These are phyloP conservation scores for Myxozyma melibiosi DNA, from an alignment of 805 yeast genomes.

Conservation along the genomic window DNA sequence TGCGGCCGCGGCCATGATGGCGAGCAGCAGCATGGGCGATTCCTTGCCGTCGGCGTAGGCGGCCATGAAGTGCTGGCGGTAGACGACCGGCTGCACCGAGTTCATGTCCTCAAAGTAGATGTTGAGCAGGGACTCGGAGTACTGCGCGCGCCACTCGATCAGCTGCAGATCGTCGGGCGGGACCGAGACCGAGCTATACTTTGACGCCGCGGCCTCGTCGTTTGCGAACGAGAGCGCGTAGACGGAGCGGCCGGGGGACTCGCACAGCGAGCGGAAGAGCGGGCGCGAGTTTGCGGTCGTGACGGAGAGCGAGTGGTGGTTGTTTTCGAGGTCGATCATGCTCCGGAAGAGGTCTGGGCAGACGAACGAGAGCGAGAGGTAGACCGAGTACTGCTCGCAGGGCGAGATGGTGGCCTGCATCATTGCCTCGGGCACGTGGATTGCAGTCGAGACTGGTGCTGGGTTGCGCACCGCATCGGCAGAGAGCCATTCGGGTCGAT, in stretches of 20 bases:
- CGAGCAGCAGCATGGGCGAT: conserved; percentile 24
- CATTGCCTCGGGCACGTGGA: conserved; percentile 1
- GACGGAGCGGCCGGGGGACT: conserved; percentile 4
- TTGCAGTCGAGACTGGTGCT: background rate
- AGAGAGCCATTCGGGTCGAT: background rate
- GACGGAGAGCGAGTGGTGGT: background rate
- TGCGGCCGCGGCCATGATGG: conserved; percentile 23
- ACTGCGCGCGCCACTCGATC: conserved; percentile 20
- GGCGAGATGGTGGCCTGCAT: conserved; percentile 22
- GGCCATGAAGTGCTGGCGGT: conserved; percentile 23
- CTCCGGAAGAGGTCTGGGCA: conserved; percentile 21
- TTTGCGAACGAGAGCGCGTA: conserved; percentile 15
- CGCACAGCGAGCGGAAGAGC: conserved; percentile 4
- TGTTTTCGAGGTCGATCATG: conserved; percentile 6
- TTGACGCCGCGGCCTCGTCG: conserved; percentile 2
- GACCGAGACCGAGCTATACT: background rate
- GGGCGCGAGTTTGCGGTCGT: background rate
- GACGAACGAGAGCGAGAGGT: conserved; percentile 18
- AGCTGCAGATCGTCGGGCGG: conserved; percentile 8
- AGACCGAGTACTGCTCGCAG: conserved; percentile 14
- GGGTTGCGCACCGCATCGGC: background rate
- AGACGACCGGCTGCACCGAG: conserved; percentile 22
- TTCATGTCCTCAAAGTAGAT: conserved; percentile 20
- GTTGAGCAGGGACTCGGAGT: conserved; percentile 11
- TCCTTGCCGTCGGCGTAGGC: conserved; percentile 20